Base-by-base conservation (phyloP, 192 early-diverging fungal genomes). In the Coemansia sp. region DNA sequence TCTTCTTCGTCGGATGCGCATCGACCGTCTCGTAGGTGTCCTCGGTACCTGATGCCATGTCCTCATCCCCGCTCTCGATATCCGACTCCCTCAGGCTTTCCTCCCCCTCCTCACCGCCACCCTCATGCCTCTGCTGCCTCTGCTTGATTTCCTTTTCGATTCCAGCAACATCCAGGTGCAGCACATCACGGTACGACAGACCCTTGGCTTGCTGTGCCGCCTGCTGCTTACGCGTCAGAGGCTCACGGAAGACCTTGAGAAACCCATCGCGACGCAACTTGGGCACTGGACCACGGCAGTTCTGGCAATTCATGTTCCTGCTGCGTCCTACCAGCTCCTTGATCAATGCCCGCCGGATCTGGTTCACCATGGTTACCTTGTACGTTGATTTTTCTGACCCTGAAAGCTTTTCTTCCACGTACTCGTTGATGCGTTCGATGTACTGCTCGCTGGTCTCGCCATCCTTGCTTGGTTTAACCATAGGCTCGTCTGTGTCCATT, bases 201-300 rank as follows among this genome's bases (percentile, higher is more conserved):
- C 83, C 83, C 61, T 83, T 84, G 2, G 81, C 68, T 20, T 83
- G 70, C 89, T 92, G 90, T 6, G 40, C 37, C 0, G 67, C 60
- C 62, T 82, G 81, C 59, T 86, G 75, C 70, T 92, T 95, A 55
- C 82, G 81, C 31, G 72, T 62, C 65, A 94, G 74, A 45, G 85
- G 80, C 61, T 87, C 85, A 64, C 91, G 82, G 82, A 96, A 96
- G 23, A 97, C 80, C 75, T 96, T 96, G 57, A 86, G 77, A 61
- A 84, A 78, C 7, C 91, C 92, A 59, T 95, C 94, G 53, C 85
- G 88, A 22, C 93, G 83, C 59, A 94, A 81, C 57, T 88, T 86
- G 57, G 90, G 89, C n/a, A 82, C 60, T 20, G 79, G 70, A 11
- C 68, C 80, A 8, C 69, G 67, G 70, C 91, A 93, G 76, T 91